phyloP scores from a whole-genome alignment of 176 grass and related monocot species.

The Bothriochloa decipiens region DNA sequence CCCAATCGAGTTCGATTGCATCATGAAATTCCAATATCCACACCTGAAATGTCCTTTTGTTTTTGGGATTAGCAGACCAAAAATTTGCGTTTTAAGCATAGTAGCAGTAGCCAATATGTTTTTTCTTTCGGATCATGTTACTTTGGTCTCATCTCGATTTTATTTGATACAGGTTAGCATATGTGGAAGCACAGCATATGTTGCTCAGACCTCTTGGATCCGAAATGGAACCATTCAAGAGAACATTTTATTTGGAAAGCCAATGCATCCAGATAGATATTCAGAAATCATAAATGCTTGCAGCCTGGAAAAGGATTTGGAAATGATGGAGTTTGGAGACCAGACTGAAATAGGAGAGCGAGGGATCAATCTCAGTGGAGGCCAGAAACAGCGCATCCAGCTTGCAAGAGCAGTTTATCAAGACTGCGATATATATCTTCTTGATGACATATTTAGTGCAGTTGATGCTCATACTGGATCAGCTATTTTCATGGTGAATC shows the following conservation, averaged over 20 bases:
- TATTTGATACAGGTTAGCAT: constrained; percentile 53
- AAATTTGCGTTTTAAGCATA: neutral
- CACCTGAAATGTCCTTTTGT: neutral
- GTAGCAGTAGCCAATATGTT: neutral
- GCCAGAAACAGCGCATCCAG: constrained; percentile 80
- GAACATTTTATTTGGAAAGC: constrained; percentile 77
- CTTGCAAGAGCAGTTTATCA: constrained; percentile 78
- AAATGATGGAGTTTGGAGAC: constrained; percentile 84
- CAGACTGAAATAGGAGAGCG: constrained; percentile 82
- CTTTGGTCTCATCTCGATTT: neutral
- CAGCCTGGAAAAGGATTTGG: constrained; percentile 70
- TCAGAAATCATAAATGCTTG: constrained; percentile 51
- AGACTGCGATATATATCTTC: constrained; percentile 77
- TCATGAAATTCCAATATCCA: neutral
- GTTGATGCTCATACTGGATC: constrained; percentile 86
- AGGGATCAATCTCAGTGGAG: constrained; percentile 78
- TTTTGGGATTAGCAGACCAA: neutral
- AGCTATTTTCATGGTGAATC: constrained; percentile 65
- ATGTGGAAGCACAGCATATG: constrained; percentile 69
- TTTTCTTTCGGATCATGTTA: neutral
- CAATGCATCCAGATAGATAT: constrained; percentile 53
- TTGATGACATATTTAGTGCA: constrained; percentile 79
- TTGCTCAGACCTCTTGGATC: constrained; percentile 72
- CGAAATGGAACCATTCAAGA: constrained; percentile 69
- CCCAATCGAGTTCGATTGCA: neutral